Conservation (phyloP, 345 rosid genomes). For the Ceriops tagal region DNA sequence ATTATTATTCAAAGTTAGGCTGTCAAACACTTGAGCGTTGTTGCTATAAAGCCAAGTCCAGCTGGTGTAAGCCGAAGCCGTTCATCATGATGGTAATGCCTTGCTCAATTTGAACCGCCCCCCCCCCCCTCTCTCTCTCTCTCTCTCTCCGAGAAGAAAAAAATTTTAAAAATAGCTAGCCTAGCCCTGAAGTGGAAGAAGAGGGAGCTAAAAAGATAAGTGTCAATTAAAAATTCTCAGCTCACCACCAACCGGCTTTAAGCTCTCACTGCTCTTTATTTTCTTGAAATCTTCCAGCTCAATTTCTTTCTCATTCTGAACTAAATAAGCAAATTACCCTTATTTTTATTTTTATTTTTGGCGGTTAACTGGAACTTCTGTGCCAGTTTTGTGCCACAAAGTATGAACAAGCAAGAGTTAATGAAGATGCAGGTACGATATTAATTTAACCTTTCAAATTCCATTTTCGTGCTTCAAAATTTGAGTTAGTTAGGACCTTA, state of each 20-base stretch:
- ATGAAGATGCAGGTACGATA: conserved; percentile 70
- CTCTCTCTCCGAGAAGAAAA: not conserved
- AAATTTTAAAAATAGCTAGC: no score
- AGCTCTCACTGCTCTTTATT: not conserved
- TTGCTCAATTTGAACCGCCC: conserved; percentile 13
- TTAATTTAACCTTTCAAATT: not conserved
- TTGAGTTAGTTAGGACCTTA: conserved; percentile 8
- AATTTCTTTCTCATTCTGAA: conserved; percentile 2
- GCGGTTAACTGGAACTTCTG: not conserved
- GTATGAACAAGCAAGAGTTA: conserved; percentile 68
- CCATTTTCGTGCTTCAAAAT: not conserved
- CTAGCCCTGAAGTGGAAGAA: no score
- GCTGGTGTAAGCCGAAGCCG: not conserved
- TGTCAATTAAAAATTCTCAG: no score
- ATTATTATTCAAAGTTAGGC: not conserved
- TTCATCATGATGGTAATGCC: not conserved
- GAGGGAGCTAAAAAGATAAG: not conserved
- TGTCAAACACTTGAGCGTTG: not conserved
- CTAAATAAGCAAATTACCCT: conserved; percentile 12
- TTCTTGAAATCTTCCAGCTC: conserved; percentile 10
- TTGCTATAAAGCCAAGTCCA: not conserved
- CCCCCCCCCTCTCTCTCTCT: not conserved
- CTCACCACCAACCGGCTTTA: not conserved
- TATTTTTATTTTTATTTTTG: not conserved
- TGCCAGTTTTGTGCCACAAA: conserved; percentile 9